A percentile compares a stretch with the other conserved stretches of the same genome.
phyloP scores from a whole-genome alignment of 139 green algal genomes.

The Zygnema circumcarinatum region DNA sequence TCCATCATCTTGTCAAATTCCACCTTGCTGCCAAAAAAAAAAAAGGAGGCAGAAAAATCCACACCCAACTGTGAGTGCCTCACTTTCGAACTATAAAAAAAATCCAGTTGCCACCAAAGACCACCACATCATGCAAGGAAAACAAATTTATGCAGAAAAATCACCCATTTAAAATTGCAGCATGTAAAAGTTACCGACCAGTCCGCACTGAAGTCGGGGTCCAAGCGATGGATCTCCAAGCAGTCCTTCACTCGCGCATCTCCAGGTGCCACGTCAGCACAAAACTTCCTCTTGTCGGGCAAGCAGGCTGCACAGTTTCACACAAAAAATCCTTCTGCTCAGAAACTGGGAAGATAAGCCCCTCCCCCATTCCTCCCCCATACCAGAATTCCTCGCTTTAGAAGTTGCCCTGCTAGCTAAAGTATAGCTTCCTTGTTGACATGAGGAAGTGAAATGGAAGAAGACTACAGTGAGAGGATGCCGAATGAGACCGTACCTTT shows the following conservation, averaged over 20 bases:
- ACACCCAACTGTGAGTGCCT: too few species aligned
- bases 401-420: background rate
- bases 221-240: constrained; percentile 59
- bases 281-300: constrained; percentile 79
- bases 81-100: too few species aligned
- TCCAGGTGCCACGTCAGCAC: constrained; percentile 64
- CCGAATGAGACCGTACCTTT: constrained; percentile 47
- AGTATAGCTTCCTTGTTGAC: too few species aligned
- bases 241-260: constrained; percentile 71
- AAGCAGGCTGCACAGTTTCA: constrained; percentile 68
- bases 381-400: too few species aligned
- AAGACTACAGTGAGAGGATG: background rate
- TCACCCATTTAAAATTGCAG: background rate
- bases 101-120: too few species aligned
- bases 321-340: constrained; percentile 68
- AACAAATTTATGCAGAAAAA: background rate
- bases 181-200: too few species aligned
- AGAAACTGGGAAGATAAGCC: constrained; percentile 62
- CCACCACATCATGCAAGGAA: background rate
- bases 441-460: too few species aligned
- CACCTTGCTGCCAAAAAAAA: constrained; percentile 52
- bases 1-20: constrained; percentile 65
- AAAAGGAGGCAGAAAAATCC: background rate
- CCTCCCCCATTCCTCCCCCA: too few species aligned
- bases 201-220: constrained; percentile 26